Conservation (phyloP, 2,329 filamentous ascomycete genomes). For the Microsporum audouinii region DNA sequence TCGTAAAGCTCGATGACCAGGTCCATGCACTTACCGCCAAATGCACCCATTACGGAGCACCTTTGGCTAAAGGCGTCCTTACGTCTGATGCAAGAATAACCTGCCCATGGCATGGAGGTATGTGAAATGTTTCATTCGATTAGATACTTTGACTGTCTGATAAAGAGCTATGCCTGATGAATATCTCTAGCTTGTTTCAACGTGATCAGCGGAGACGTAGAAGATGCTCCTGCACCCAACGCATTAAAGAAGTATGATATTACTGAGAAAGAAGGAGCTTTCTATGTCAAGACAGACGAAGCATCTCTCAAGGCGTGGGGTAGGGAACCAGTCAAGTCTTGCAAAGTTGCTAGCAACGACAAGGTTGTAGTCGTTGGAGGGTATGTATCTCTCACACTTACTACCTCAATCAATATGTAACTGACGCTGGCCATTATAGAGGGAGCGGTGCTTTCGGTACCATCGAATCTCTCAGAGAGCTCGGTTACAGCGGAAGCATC, state of each 20-base stretch:
- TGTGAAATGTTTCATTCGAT: constrained; percentile 17
- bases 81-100: constrained; percentile 72
- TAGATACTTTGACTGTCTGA: neutral
- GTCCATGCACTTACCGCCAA: constrained; percentile 70
- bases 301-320: constrained; percentile 63
- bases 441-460: constrained; percentile 75
- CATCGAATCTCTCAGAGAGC: constrained; percentile 69
- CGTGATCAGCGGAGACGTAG: constrained; percentile 76
- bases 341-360: constrained; percentile 44
- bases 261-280: constrained; percentile 64
- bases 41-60: constrained; percentile 87
- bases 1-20: constrained; percentile 66
- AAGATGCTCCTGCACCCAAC: constrained; percentile 85
- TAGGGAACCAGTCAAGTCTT: constrained; percentile 62
- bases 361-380: constrained; percentile 76
- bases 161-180: neutral
- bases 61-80: constrained; percentile 73
- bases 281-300: constrained; percentile 76
- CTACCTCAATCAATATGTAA: neutral
- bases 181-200: constrained; percentile 70
- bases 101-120: constrained; percentile 94
- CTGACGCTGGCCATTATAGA: constrained; percentile 27
- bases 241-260: constrained; percentile 74
- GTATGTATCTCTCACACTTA: constrained; percentile 25
- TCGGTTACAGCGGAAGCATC: constrained; percentile 67